Base-by-base conservation (phyloP, 257 asterid genomes). In the Plantago ovata region DNA sequence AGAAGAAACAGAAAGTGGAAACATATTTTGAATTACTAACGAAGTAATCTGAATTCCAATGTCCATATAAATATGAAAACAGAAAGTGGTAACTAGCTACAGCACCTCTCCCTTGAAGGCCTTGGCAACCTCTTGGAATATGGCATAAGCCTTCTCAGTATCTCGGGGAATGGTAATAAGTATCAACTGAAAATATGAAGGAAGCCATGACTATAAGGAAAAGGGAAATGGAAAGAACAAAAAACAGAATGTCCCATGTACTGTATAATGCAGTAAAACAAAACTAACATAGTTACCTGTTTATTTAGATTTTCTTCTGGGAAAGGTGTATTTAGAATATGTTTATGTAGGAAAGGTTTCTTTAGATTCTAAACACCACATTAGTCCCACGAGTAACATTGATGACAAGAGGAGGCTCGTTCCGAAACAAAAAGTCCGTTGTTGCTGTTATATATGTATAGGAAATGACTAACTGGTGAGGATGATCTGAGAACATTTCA, bases 231-330 rank as follows among this genome's bases (percentile, higher is more conserved):
- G 14, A 38, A 5, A 13, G n/a, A 52, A 58, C 18, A 55, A 3
- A 13, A 53, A 1, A 13, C n/a, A n/a, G n/a, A n/a, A n/a, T n/a
- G n/a, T 42, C 53, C n/a, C 20, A 43, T 24, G 32, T 24, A 2
- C 22, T 1, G 41, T 42, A 20, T 40, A n/a, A 38, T 62, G 47
- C 19, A 10, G 56, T 7, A 10, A 41, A 36, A 53, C 32, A n/a
- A 68, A 57, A 18, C 38, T 46, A 60, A 61, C 51, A 54, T 47
- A 48, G 15, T 52, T 61, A 87, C 98, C 95, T 88, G 98, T 53
- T 85, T 88, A 53, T 88, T 87, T 44, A 96, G 94, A 79, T 85
- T 88, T 72, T 92, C 98, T n/a, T n/a, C n/a, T n/a, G n/a, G n/a
- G n/a, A n/a, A n/a, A n/a, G n/a, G n/a, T n/a, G n/a, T n/a, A n/a